Evolutionary conservation across 495 filamentous ascomycete species (phyloP).

Genomic region (Staphylotrichum tortipilum): DNA sequence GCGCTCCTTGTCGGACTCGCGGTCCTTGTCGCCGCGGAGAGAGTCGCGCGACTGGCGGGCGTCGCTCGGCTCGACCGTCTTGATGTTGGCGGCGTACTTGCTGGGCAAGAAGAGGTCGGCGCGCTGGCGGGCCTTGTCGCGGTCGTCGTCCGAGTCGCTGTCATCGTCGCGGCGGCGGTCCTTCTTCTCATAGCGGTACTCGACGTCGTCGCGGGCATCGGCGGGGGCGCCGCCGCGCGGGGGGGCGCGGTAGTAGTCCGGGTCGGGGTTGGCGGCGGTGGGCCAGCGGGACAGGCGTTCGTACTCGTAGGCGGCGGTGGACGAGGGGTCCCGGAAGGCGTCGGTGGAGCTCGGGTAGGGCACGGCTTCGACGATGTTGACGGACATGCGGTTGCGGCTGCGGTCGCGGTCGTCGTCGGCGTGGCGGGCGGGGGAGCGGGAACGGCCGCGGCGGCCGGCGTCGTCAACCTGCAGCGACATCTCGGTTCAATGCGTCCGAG

Average conservation of each 20-base stretch:
- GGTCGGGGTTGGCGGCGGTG: slow-evolving; percentile 20
- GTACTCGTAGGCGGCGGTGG: slow-evolving; percentile 23
- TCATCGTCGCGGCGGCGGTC: slow-evolving; percentile 24
- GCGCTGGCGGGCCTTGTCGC: slow-evolving; percentile 7
- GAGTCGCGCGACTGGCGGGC: slow-evolving; percentile 25
- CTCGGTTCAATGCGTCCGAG: not conserved
- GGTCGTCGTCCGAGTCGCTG: slow-evolving; percentile 12
- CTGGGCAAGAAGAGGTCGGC: slow-evolving; percentile 14
- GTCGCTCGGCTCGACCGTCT: slow-evolving; percentile 13
- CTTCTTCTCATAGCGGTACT: slow-evolving; percentile 21
- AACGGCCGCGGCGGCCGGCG: slow-evolving; percentile 50
- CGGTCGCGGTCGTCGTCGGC: slow-evolving; percentile 30
- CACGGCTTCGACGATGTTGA: slow-evolving; percentile 38
- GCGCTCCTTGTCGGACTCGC: slow-evolving; percentile 27
- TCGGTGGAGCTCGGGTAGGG: slow-evolving; percentile 38
- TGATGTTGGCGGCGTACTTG: slow-evolving; percentile 19
- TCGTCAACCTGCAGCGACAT: slow-evolving; percentile 51
- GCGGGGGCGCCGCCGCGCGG: slow-evolving; percentile 10
- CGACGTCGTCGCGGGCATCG: slow-evolving; percentile 15
- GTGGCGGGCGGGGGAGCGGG: slow-evolving; percentile 48
- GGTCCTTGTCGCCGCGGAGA: slow-evolving; percentile 21
- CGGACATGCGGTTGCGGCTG: slow-evolving; percentile 29
- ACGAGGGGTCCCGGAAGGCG: slow-evolving; percentile 25
- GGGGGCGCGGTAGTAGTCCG: slow-evolving; percentile 16
- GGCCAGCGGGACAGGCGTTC: slow-evolving; percentile 26